Conservation (phyloP, 2,329 filamentous ascomycete genomes). For the Fusarium mundagurra region DNA sequence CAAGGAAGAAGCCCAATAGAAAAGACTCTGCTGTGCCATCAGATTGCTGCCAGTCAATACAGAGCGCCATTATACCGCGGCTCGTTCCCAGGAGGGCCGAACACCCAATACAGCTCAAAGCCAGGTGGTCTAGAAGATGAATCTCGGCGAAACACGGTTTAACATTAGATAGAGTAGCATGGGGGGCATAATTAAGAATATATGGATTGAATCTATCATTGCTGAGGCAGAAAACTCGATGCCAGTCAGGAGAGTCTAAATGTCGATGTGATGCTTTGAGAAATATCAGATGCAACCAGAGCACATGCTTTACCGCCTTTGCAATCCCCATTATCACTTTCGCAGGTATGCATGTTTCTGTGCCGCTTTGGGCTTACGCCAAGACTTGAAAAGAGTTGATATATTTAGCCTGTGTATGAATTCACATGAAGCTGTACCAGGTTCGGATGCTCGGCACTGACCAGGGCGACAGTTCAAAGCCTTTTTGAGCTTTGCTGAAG, state of each 20-base stretch:
- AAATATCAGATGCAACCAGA: neutral
- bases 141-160: neutral
- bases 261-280: no score
- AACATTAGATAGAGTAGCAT: fast-evolving
- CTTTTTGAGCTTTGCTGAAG: neutral
- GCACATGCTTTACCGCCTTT: neutral
- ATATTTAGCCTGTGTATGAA: neutral
- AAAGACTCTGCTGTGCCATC: neutral
- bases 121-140: no score
- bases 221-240: neutral
- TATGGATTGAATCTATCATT: neutral
- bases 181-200: neutral
- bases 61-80: neutral
- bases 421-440: no score
- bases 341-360: neutral
- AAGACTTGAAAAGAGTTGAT: neutral
- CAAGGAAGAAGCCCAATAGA: neutral
- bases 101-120: neutral
- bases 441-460: neutral
- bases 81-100: neutral
- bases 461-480: neutral
- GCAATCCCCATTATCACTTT: neutral
- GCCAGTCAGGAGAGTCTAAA: neutral
- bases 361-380: neutral
- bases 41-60: neutral